Percentiles rank a stretch among this genome's conserved stretches.
Conservation (phyloP, 176 grass and related monocot species). For the Hordeum vulgare region DNA sequence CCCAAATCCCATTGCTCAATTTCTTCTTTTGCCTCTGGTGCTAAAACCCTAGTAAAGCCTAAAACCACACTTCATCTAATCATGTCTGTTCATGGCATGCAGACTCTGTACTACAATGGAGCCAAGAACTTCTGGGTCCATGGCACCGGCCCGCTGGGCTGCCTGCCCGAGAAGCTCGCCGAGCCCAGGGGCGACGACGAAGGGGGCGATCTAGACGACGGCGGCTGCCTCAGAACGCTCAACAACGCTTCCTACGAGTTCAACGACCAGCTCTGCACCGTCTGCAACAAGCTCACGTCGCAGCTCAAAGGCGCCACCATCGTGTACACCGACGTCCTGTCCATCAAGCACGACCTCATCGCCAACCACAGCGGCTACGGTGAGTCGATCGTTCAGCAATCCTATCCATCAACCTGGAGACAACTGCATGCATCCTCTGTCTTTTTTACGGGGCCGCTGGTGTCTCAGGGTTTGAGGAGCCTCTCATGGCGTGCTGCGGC, state of each 20-base stretch:
- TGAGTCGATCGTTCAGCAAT: neutral
- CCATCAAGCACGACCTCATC: constrained; percentile 54
- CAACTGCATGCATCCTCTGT: neutral
- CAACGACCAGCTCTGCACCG: constrained; percentile 30
- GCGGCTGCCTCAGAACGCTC: constrained; percentile 42
- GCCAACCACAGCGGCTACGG: constrained; percentile 46
- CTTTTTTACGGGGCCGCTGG: too few species aligned
- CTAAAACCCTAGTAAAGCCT: too few species aligned
- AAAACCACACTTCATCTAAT: too few species aligned
- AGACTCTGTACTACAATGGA: constrained; percentile 43
- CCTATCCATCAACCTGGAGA: neutral
- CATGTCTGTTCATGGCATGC: neutral
- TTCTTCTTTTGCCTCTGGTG: neutral
- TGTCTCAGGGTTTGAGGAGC: constrained; percentile 41
- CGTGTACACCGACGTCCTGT: constrained; percentile 43
- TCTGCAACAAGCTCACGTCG: constrained; percentile 26
- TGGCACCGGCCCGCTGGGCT: constrained; percentile 53
- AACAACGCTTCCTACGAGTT: constrained; percentile 43
- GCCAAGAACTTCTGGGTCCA: constrained; percentile 59
- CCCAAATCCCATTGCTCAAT: neutral
- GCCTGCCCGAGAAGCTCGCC: constrained; percentile 50
- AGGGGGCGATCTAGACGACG: constrained; percentile 26
- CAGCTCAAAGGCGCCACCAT: constrained; percentile 38
- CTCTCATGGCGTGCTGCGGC: constrained; percentile 66
- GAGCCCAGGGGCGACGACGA: constrained; percentile 13